Percentiles rank a stretch among this genome's conserved stretches.
These are phyloP conservation scores for Pseudocercospora eumusae DNA, from an alignment of 2,329 filamentous ascomycete genomes.

Conservation along the genomic window DNA sequence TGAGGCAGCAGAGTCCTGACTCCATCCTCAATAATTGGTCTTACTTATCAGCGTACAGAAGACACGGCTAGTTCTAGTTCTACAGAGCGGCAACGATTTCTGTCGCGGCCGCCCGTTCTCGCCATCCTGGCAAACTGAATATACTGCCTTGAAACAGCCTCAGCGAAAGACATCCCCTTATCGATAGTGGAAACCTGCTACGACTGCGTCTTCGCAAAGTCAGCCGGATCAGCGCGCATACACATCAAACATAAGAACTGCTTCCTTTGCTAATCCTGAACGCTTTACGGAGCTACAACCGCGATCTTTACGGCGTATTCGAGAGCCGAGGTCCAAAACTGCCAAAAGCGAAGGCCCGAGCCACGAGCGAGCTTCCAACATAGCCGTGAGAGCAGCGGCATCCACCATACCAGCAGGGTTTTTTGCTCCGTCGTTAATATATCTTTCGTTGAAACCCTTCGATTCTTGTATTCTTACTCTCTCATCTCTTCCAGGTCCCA, in stretches of 20 bases:
- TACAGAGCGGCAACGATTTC: background rate
- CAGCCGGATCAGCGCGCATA: background rate
- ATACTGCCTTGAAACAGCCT: background rate
- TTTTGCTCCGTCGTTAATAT: background rate
- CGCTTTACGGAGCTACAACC: background rate
- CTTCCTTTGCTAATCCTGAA: background rate
- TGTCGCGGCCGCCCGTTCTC: background rate
- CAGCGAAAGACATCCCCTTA: background rate
- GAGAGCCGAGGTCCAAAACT: background rate
- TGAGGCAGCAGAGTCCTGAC: background rate
- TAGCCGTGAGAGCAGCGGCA: background rate
- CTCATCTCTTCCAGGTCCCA: conserved; percentile 13
- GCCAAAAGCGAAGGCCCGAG: background rate
- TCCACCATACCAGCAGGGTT: background rate
- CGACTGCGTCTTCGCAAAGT: background rate
- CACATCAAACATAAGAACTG: background rate
- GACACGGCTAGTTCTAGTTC: too few relatives aligned
- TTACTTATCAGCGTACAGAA: background rate
- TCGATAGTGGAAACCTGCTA: background rate
- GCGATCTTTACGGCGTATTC: background rate
- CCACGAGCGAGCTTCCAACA: background rate
- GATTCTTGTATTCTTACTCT: conserved; percentile 10
- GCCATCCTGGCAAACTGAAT: background rate
- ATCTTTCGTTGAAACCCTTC: background rate
- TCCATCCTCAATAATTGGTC: too few relatives aligned